Evolutionary conservation across 1,284 basidiomycete genomes (phyloP).

Genomic region (Ustilago tritici): DNA sequence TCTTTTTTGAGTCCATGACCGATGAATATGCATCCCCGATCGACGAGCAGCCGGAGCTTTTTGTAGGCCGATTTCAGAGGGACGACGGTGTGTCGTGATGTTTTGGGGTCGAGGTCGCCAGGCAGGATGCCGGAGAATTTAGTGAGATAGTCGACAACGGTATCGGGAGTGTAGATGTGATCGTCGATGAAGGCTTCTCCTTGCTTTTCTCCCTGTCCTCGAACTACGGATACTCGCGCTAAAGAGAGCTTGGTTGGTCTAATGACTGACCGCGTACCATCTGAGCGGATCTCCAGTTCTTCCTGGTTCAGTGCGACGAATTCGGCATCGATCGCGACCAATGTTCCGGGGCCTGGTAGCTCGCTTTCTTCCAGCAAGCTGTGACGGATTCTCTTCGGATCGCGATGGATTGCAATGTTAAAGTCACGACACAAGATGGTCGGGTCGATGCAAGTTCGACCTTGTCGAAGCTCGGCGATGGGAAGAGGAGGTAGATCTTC

Average conservation of each 20-base stretch:
- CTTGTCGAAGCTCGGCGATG: slow-evolving; percentile 33
- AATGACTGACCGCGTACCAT: slow-evolving; percentile 91
- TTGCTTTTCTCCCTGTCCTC: slow-evolving; percentile 83
- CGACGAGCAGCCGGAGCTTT: slow-evolving; percentile 92
- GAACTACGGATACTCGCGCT: slow-evolving; percentile 91
- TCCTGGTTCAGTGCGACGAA: slow-evolving; percentile 97
- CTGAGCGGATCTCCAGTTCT: slow-evolving; percentile 92
- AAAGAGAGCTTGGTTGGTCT: slow-evolving; percentile 90
- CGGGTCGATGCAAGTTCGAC: slow-evolving; percentile 52
- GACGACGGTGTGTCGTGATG: slow-evolving; percentile 88
- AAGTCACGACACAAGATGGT: slow-evolving; percentile 84
- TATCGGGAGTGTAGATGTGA: slow-evolving; percentile 93
- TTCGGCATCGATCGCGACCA: slow-evolving; percentile 96
- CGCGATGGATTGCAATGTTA: slow-evolving; percentile 78
- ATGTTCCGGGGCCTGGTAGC: slow-evolving; percentile 82
- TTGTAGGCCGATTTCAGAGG: slow-evolving; percentile 97
- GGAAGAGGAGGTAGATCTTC: slow-evolving; percentile 73
- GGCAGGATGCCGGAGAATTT: slow-evolving; percentile 88
- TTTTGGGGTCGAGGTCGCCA: slow-evolving; percentile 88
- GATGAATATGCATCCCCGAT: slow-evolving; percentile 94
- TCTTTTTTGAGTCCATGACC: slow-evolving; percentile 99
- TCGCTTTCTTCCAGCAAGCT: slow-evolving; percentile 80
- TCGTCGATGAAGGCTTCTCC: slow-evolving; percentile 96
- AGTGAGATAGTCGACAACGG: slow-evolving; percentile 94
- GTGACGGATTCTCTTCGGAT: slow-evolving; percentile 81